Base-by-base conservation (phyloP, 73 alveolate species). In the Stentor roeselii region DNA sequence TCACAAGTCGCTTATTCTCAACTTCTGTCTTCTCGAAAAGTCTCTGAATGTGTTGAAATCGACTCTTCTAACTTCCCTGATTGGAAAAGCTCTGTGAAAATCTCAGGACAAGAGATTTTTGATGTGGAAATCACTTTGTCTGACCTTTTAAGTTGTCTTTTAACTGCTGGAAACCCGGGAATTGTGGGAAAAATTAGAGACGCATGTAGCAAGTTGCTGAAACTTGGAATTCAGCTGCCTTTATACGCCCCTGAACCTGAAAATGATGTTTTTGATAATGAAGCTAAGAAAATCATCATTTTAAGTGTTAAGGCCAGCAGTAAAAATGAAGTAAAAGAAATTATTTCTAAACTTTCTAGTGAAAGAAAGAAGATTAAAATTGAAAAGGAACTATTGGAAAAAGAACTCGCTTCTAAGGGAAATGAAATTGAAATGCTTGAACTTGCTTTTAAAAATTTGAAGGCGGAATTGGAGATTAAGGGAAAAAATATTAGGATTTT, bases 1-100 rank as follows among this genome's bases (percentile, higher is more conserved):
- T 21, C 41, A 27, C n/a, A 67, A 67, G 34, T 67, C 37, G 80
- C 80, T 67, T 67, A 67, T 67, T 21, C 42, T 21, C 80, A 67
- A 32, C 80, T 67, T 67, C 1, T 67, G 11, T 1, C n/a, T 0
- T 21, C n/a, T 30, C 0, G n/a, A 67, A 67, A 32, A 32, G 11
- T 32, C n/a, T 36, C 15, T 27, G 80, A 67, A 30, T 21, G 21
- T 30, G n/a, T 32, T 30, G 41, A 67, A 67, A 21, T 21, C 34
- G 80, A 67, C n/a, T 21, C 14, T 21, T 32, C n/a, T 21, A 21
- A 27, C 21, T 1, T 32, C 37, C 80, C 37, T 30, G 80, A 67
- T 2, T 67, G 80, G 37, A 67, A 2, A 67, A 21, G 41, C 1
- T 21, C n/a, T 21, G 37, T 67, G 21, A 67, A 67, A 32, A 1